Evolutionary conservation across 768 basidiomycete species (phyloP), one percentile per base, ranked within the genome.

Genomic region (Podaxis rugospora): DNA sequence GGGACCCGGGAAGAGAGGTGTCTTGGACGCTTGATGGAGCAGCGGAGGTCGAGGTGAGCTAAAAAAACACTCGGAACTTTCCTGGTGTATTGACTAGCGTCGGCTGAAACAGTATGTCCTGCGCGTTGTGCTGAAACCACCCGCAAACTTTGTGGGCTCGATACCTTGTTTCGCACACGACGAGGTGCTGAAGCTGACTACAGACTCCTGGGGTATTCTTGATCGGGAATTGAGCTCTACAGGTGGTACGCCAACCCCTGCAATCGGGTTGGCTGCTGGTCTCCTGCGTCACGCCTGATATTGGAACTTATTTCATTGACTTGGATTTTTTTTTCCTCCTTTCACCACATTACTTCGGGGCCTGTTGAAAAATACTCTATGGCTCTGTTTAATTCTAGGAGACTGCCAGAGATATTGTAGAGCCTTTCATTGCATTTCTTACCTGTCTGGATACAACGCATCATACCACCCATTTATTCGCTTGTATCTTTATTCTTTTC

Each of bases 241-340:
- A 23, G 77, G 74, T 14, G 77, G 76, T 1, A 65, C 68, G 16
- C 75, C 76, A 6, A 72, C 73, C 11, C 79, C 79, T 3, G 79
- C 79, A 2, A 66, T 80, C 36, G 78, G 75, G 9, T 66, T 79
- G 53, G 68, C 69, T 16, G 61, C 46, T 49, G 64, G 40, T 28
- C 49, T 68, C 25, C 51, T 68, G 39, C 64, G 56, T n/a, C 53
- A 10, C 42, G 28, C 28, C 18, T 60, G 51, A 60, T 42, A 49
- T 49, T 23, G 11, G 9, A 49, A 11, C 52, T 18, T 0, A 21
- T 25, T 54, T 54, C 37, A 39, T 54, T 14, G 16, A 18, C n/a
- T 44, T 21, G 42, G 11, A 23, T 21, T 32, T n/a, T 32, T 28
- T 14, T 14, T 28, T 32, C n/a, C 32, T 21, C 25, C 11, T 49